A percentile compares a stretch with the other conserved stretches of the same genome.
Conservation (phyloP, 768 basidiomycete genomes). For the Amanita brunnescens region DNA sequence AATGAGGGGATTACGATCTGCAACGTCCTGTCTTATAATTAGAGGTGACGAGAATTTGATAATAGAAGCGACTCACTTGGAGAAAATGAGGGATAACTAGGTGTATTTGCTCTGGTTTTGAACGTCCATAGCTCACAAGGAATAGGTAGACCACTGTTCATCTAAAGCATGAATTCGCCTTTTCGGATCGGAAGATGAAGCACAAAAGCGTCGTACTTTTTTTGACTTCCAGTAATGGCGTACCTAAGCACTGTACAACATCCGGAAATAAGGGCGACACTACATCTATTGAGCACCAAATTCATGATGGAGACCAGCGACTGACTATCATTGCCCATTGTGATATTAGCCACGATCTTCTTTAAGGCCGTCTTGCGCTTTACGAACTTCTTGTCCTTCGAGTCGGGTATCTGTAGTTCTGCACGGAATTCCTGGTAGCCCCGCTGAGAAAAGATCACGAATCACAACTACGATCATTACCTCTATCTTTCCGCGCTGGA, state of each 20-base stretch:
- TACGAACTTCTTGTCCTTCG: slow-evolving; percentile 93
- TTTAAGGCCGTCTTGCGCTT: slow-evolving; percentile 93
- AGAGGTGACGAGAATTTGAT: slow-evolving; percentile 1
- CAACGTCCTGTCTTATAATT: slow-evolving; percentile 66
- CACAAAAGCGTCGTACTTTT: slow-evolving; percentile 59
- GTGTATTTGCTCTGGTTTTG: slow-evolving; percentile 89
- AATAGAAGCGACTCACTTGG: slow-evolving; percentile 43
- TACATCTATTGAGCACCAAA: slow-evolving; percentile 21
- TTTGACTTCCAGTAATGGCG: slow-evolving; percentile 95
- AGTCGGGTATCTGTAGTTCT: slow-evolving; percentile 84
- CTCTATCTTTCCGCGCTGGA: slow-evolving; percentile 87
- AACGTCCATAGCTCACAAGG: slow-evolving; percentile 92
- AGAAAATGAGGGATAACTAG: slow-evolving; percentile 87
- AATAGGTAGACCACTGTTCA: slow-evolving; percentile 91
- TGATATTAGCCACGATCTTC: slow-evolving; percentile 98
- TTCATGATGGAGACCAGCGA: slow-evolving; percentile 21
- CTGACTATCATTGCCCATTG: slow-evolving; percentile 99
- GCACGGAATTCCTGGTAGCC: slow-evolving; percentile 69
- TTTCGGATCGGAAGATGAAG: slow-evolving; percentile 1
- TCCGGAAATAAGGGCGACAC: slow-evolving; percentile 96
- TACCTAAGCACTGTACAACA: slow-evolving; percentile 90
- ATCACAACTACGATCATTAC: slow-evolving; percentile 26
- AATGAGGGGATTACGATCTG: slow-evolving; percentile 92
- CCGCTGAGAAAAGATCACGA: background rate
- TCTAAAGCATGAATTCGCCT: slow-evolving; percentile 10